Base-by-base conservation (phyloP, 2,329 filamentous ascomycete species). In the Rhexocercosporidium sp. region DNA sequence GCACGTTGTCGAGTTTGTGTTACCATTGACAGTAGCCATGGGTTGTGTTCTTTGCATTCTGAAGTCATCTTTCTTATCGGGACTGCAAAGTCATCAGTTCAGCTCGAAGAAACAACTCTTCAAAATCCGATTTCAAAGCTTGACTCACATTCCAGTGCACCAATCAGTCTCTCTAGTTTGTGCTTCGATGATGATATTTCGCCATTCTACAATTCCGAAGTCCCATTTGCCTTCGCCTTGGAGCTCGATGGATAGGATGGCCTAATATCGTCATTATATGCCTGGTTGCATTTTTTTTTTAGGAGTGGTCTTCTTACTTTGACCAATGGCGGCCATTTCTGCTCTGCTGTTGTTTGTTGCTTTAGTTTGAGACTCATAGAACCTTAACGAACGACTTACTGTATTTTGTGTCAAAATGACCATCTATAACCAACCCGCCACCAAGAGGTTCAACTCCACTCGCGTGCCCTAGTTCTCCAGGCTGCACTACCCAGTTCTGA, bases 101-200 rank as follows among this genome's bases (percentile, higher is more conserved):
- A 61, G 37, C 20, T 54, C 20, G 3, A 20, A 11, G 46, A 7
- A 6, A 5, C 3, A 41, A 29, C 5, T n/a, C 11, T 9, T 14
- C 27, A 7, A 18, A 14, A 47, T 37, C 14, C 39, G n/a, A n/a
- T n/a, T n/a, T n/a, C n/a, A 27, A 0, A 47, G 41, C 62, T 59
- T 47, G 3, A 56, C 63, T 44, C 37, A 63, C 37, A 46, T 56
- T 11, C 31, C 49, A 9, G 51, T 54, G 44, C 62, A 64, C 53
- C 53, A 64, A 18, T 34, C 29, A 3, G 62, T 59, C 7, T 31
- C 27, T 25, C 16, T 34, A 2, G 62, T 64, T 31, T 64, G 39
- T 25, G 62, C 62, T 39, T 64, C 62, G 62, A 64, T 49, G 27
- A 57, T 41, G 16, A 64, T 14, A 20, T 63, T 54, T 25, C 39